Conservation (phyloP, 345 rosid genomes). For the Hypericum androsaemum region DNA sequence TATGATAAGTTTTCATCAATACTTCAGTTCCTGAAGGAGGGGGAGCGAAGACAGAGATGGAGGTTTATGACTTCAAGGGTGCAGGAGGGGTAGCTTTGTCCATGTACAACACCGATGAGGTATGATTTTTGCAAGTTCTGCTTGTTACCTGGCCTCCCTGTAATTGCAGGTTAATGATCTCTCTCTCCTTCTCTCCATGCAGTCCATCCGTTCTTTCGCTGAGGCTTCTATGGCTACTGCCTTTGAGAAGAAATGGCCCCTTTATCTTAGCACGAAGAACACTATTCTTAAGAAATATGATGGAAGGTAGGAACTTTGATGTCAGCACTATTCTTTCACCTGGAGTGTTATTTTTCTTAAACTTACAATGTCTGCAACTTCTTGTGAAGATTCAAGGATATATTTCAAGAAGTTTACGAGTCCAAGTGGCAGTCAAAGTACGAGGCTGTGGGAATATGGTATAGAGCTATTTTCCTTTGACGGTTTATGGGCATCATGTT, state of each 20-base stretch:
- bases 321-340: neutral
- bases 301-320: constrained; percentile 59
- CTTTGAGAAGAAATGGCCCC: constrained; percentile 93
- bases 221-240: constrained; percentile 95
- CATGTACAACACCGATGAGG: constrained; percentile 99
- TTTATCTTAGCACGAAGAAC: constrained; percentile 94
- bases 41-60: constrained; percentile 60
- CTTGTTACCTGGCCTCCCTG: neutral
- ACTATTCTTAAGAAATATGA: constrained; percentile 98
- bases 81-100: constrained; percentile 86
- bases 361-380: neutral
- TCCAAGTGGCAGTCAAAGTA: constrained; percentile 84
- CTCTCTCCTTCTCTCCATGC: constrained; percentile 7
- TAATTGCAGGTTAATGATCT: constrained; percentile 7
- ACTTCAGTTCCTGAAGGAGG: constrained; percentile 67
- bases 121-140: constrained; percentile 15
- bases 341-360: neutral
- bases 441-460: constrained; percentile 97
- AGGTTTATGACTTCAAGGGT: constrained; percentile 79
- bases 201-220: constrained; percentile 88
- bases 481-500: neutral
- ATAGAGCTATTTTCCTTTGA: constrained; percentile 9
- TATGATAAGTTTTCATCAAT: neutral
- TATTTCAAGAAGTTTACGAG: constrained; percentile 95
- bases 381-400: constrained; percentile 80